Base-by-base conservation (phyloP, 371 early-diverging fungal species). In the Saksenaea vasiformis region DNA sequence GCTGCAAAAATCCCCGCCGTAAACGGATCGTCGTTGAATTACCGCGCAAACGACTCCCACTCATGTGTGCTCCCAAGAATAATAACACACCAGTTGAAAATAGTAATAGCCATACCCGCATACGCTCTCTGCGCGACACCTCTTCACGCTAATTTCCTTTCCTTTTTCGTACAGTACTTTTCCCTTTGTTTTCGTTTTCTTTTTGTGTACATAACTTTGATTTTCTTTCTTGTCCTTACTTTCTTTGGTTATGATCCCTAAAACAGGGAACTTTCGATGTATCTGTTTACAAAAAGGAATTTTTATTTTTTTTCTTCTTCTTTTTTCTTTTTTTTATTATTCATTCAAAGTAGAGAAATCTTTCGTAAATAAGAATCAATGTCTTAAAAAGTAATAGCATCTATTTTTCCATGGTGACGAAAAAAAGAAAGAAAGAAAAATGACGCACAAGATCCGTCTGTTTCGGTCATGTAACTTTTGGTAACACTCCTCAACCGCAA, bases 11-110 rank as follows among this genome's bases (percentile, higher is more conserved):
- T 66, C 67, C 79, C 27, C 73, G 76, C 34, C 79, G 82, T 61
- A 82, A 85, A 58, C 78, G 85, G 27, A 84, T 89, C 22, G 79
- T 85, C 3, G 84, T 88, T 7, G 88, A 90, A 67, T 67, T 88
- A 61, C 85, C 90, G 55, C 81, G 87, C 56, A 90, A 90, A 61
- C 85, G 87, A 11, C 71, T 88, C n/a, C 90, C 90, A 8, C 76
- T 90, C 27, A 90, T 88, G 88, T 80, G 85, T 38, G 76, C 83
- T 2, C 88, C 88, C 27, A 47, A 47, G 22, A 47, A 47, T 47
- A 47, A n/a, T 10, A n/a, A 9, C 22, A 10, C 51, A n/a, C 4
- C 51, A 17, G 17, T 22, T 41, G 14, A 22, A 22, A 47, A 11
- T 47, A 47, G 22, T 47, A 47, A 5, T 17, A 41, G n/a, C 22